These are phyloP conservation scores for Solanum sejunctum DNA, from an alignment of 257 asterid species.

Conservation along the genomic window DNA sequence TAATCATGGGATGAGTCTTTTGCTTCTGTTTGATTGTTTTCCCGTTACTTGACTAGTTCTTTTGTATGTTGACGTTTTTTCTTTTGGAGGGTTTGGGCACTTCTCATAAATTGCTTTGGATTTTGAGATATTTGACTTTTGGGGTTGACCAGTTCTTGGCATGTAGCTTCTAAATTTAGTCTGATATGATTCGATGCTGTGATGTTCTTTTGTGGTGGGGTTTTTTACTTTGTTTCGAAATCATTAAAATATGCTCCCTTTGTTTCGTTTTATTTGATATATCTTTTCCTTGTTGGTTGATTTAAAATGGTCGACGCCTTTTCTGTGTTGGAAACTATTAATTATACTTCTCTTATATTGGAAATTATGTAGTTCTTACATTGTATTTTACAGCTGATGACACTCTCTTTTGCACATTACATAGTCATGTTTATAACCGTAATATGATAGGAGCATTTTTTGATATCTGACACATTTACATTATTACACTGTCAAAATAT, in stretches of 20 bases:
- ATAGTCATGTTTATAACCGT: neutral
- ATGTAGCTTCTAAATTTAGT: neutral
- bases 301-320: slow-evolving; percentile 25
- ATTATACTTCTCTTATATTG: neutral
- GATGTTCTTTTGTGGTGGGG: neutral
- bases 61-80: neutral
- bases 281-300: neutral
- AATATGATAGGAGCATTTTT: neutral
- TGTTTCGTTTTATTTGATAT: neutral
- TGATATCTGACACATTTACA: neutral
- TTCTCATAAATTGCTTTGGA: neutral
- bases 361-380: neutral
- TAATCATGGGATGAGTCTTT: neutral
- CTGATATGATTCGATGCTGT: neutral
- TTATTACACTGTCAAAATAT: neutral
- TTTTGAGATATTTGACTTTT: neutral
- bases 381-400: neutral
- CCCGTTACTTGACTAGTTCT: neutral
- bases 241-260: neutral
- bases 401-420: neutral
- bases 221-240: neutral
- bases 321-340: neutral
- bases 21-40: neutral
- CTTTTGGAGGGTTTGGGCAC: neutral
- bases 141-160: neutral